Conservation (phyloP, 2,329 filamentous ascomycete genomes). For the Colletotrichum tanaceti region DNA sequence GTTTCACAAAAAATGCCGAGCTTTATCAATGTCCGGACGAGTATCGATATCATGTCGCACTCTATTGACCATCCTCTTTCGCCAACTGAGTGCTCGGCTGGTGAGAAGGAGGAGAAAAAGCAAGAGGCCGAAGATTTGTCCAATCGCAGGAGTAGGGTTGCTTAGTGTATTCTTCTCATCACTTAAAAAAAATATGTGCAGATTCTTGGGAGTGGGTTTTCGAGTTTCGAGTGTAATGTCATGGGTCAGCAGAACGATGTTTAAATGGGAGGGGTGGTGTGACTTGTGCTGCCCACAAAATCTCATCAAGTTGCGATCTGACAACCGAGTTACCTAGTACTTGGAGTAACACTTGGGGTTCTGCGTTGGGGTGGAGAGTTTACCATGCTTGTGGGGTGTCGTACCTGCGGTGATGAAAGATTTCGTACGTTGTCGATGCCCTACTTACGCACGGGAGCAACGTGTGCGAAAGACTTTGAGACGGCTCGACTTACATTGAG, state of each 20-base stretch:
- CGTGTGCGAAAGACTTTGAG: neutral
- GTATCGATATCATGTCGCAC: constrained; percentile 34
- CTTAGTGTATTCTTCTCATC: neutral
- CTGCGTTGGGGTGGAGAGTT: too few relatives aligned
- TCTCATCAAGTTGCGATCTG: neutral
- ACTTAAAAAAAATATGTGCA: neutral
- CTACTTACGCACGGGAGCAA: too few relatives aligned
- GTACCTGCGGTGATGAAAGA: too few relatives aligned
- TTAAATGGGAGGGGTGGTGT: neutral
- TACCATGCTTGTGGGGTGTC: too few relatives aligned
- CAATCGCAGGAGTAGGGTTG: neutral
- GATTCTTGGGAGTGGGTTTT: neutral
- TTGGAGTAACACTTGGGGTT: too few relatives aligned
- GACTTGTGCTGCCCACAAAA: neutral
- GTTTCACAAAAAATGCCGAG: neutral
- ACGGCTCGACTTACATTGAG: neutral
- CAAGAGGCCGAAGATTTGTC: neutral
- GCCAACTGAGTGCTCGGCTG: constrained; percentile 14
- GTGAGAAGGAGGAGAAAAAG: neutral
- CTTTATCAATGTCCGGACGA: constrained; percentile 38
- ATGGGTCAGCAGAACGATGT: neutral
- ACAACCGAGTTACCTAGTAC: neutral
- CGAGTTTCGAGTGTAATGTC: neutral
- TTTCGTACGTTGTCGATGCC: too few relatives aligned
- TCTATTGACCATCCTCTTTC: constrained; percentile 5